Evolutionary conservation across 306 rosid species (phyloP).

Genomic region (Prunus mongolica): DNA sequence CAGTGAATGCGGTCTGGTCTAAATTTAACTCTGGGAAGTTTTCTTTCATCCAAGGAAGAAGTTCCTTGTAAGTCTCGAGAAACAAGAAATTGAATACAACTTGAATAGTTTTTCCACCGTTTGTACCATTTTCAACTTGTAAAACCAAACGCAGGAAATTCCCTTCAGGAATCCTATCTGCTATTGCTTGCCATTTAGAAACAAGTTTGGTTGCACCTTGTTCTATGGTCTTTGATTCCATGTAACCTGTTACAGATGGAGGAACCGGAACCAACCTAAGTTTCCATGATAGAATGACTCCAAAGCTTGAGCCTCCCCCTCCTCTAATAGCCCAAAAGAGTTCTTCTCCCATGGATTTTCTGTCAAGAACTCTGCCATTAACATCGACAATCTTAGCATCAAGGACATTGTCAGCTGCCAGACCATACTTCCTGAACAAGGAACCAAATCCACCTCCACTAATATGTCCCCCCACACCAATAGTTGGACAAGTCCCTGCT

Average conservation of each 20-base stretch:
- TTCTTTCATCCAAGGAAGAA: constrained; percentile 31
- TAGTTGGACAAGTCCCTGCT: constrained; percentile 24
- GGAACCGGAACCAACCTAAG: constrained; percentile 56
- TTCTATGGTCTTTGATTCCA: constrained; percentile 37
- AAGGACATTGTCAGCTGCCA: constrained; percentile 56
- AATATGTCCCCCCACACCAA: constrained; percentile 20
- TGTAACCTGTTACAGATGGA: constrained; percentile 41
- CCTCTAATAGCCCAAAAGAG: constrained; percentile 74
- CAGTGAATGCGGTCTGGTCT: constrained; percentile 32
- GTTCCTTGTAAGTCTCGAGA: constrained; percentile 32
- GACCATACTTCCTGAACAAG: constrained; percentile 47
- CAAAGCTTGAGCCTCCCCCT: constrained; percentile 64
- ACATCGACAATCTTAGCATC: constrained; percentile 51
- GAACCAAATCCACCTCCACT: constrained; percentile 18
- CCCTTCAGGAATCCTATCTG: constrained; percentile 31
- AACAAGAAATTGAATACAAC: constrained; percentile 43
- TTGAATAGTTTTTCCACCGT: constrained; percentile 37
- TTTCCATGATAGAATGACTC: constrained; percentile 58
- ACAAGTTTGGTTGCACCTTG: constrained; percentile 41
- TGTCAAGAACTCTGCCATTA: constrained; percentile 43
- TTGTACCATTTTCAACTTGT: constrained; percentile 26
- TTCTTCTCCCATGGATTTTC: constrained; percentile 63
- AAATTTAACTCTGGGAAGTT: constrained; percentile 68
- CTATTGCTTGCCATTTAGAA: constrained; percentile 53
- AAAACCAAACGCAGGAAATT: constrained; percentile 45